phyloP scores from a whole-genome alignment of 139 green algal genomes.

The Coccomyxa sp. region DNA sequence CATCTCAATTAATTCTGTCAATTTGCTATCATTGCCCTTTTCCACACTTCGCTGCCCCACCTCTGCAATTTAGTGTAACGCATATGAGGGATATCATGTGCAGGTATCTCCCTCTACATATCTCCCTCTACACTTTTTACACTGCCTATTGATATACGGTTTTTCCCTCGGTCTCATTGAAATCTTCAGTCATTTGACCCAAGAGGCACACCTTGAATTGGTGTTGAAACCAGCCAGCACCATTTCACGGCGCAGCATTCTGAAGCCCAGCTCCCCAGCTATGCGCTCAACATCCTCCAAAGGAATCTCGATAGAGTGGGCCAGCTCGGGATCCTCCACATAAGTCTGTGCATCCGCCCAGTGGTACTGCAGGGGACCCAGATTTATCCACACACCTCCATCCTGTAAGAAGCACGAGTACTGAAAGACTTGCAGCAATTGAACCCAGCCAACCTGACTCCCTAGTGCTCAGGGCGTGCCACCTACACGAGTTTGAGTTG shows the following conservation, averaged over 20 bases:
- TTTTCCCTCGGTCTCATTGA: no score
- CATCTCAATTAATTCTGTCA: not conserved
- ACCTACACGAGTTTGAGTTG: no score
- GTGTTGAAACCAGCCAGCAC: conserved; percentile 21
- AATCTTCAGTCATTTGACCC: no score
- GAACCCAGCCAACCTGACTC: not conserved
- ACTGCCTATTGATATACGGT: no score
- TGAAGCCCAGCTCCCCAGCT: conserved; percentile 50
- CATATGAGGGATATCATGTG: no score
- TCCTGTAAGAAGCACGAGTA: conserved; percentile 16
- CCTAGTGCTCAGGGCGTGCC: no score
- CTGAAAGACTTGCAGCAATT: not conserved
- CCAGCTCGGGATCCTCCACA: conserved; percentile 36
- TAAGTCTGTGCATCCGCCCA: conserved; percentile 34
- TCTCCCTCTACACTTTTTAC: no score
- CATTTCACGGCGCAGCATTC: conserved; percentile 15
- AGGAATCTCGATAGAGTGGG: conserved; percentile 62
- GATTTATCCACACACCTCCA: conserved; percentile 85
- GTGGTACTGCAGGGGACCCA: conserved; percentile 90
- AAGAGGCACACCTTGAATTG: conserved; percentile 13
- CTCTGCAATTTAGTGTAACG: no score
- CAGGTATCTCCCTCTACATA: no score
- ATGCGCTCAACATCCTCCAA: conserved; percentile 60
- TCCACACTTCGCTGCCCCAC: no score
- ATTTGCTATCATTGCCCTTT: no score